Evolutionary conservation across 371 early-diverging fungal species (phyloP), one percentile per base, ranked within the genome.

Genomic region (Nematocida homosporus): DNA sequence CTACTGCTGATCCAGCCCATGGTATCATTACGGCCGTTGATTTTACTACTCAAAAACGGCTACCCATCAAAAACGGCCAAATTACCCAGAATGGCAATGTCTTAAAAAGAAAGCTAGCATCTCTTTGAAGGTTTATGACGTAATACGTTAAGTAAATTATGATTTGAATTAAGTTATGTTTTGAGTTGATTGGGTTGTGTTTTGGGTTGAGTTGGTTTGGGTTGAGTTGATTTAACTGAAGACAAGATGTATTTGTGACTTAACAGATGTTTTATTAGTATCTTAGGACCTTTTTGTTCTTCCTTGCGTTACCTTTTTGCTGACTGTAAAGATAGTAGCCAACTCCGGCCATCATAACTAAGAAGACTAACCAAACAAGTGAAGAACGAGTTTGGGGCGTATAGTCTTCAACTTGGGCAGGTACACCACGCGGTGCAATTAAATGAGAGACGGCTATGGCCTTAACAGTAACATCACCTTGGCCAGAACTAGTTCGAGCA

Each of bases 1-100:
- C 75, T 2, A 72, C 75, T 20, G 57, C 75, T 1, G 63, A 72
- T 44, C 41, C 20, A 23, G 4, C 47, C 16, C 75, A 72, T 34
- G 75, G 75, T 18, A 64, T 72, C 30, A 32, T 72, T 8, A 44
- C 44, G 20, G 75, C 75, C 35, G 40, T 64, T 20, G 75, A 72
- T 44, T 72, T 30, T 29, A 30, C 20, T 6, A 72, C 75, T 16
- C 75, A 44, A 1, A n/a, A 61, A 32, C 53, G 59, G 8, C n/a
- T 72, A 20, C 10, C 16, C 34, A 18, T 59, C 29, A 13, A n/a
- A 4, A 60, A 63, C 48, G 34, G 34, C 5, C 35, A 72, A 50
- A 57, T 72, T 25, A 16, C 63, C 6, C 57, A 37, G 1, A 61
- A 61, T 51, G 63, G 63, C 10, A 50, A n/a, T 18, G 48, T 29